Conservation (phyloP, 495 filamentous ascomycete genomes). For the Melanomma pulvis-pyrius region DNA sequence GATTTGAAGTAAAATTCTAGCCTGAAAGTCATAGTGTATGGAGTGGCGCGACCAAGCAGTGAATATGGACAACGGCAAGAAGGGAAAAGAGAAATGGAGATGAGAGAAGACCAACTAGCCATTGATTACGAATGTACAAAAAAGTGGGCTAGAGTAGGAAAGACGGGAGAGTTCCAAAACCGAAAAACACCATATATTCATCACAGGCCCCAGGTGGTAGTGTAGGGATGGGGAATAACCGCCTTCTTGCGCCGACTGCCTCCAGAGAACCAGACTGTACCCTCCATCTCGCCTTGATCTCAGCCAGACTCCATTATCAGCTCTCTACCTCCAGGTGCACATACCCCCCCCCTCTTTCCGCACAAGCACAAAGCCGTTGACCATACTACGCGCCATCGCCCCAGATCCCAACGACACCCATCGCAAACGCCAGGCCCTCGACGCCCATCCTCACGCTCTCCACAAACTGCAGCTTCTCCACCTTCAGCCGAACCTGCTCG, state of each 20-base stretch:
- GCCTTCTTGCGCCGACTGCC: no score
- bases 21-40: no score
- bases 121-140: neutral
- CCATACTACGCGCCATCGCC: conserved; percentile 61
- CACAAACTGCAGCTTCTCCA: conserved; percentile 65
- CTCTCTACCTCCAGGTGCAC: neutral
- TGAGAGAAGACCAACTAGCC: neutral
- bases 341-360: neutral
- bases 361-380: neutral
- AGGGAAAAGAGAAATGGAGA: neutral
- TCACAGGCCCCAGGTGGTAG: neutral
- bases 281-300: no score
- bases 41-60: no score
- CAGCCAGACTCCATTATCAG: neutral
- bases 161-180: neutral
- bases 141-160: neutral
- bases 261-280: no score
- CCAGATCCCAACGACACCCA: conserved; percentile 86
- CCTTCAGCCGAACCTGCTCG: conserved; percentile 72
- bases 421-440: conserved; percentile 66
- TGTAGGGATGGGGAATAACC: no score
- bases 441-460: conserved; percentile 64
- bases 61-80: no score
- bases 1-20: no score
- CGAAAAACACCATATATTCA: neutral